These are phyloP conservation scores for Crithidia brevicula DNA, from an alignment of 208 protist species.

Conservation along the genomic window DNA sequence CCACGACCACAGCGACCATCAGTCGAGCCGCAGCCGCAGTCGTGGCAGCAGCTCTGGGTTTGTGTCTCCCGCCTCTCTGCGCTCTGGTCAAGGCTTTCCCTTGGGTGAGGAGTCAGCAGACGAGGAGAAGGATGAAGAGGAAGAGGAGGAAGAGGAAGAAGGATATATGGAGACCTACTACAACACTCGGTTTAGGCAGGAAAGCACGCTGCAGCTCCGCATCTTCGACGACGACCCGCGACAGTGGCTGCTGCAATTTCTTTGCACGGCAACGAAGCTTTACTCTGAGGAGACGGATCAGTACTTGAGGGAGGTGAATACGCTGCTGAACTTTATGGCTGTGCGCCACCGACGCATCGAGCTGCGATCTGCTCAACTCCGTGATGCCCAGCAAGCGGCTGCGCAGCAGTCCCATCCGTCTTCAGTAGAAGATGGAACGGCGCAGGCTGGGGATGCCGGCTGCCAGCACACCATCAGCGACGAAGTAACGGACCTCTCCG, in stretches of 20 bases:
- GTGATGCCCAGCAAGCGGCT: background rate
- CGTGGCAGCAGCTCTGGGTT: slow-evolving; percentile 9
- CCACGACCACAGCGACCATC: too few species aligned
- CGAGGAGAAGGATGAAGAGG: background rate
- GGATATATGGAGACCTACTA: background rate
- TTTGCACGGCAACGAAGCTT: slow-evolving; percentile 1
- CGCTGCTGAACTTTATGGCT: slow-evolving; percentile 9
- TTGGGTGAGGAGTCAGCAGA: background rate
- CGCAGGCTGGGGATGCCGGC: background rate
- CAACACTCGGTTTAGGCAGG: background rate
- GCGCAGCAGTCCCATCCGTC: too few species aligned
- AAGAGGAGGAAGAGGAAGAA: background rate
- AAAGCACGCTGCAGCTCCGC: slow-evolving; percentile 11
- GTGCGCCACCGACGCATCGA: slow-evolving; percentile 10
- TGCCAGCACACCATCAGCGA: background rate
- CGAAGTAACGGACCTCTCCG: background rate
- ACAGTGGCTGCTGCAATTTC: slow-evolving; percentile 6
- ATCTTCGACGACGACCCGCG: slow-evolving; percentile 14
- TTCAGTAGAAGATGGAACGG: background rate
- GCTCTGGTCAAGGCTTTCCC: background rate
- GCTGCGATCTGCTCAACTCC: slow-evolving; percentile 4
- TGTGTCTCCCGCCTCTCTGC: slow-evolving; percentile 1
- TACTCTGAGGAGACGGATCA: background rate
- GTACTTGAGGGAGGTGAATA: background rate
- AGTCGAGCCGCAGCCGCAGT: background rate